Evolutionary conservation across 441 rosid species (phyloP), one percentile per base, ranked within the genome.

Genomic region (Arabidopsis hybrid): DNA sequence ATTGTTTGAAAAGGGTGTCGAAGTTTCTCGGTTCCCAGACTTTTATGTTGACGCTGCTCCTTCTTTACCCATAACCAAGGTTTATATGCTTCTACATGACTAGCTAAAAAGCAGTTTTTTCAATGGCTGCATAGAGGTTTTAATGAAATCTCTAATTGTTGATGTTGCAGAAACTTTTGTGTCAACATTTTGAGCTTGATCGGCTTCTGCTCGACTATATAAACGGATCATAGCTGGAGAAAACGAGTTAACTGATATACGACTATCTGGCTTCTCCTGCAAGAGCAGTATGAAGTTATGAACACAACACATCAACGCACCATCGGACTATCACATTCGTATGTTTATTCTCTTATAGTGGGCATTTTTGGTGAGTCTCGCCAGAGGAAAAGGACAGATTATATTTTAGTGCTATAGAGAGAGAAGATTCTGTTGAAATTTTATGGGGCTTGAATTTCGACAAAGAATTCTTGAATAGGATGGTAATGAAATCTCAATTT

Each of bases 1-100:
- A 72, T 76, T 93, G 69, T 90, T 87, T 34, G 93, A 93, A 79
- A 87, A 88, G 78, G 91, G 90, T 50, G 74, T 84, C 1, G 98
- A 93, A 80, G 83, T 90, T 64, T 77, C 85, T 71, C 91, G 97
- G 26, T 85, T 87, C 75, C 97, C 98, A 13, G 96, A 88, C 75
- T 85, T 87, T 77, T 81, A 83, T 77, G 83, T 85, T 57, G 93
- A 87, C 77, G 83, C 78, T 65, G 86, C 81, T 49, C 77, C 84
- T 43, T 83, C 88, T 67, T 80, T 90, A 65, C 81, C 91, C 34
- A 52, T 90, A 67, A 82, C 93, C 31, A 91, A 88, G 97, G 98
- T 62, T 88, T 85, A 63, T 45, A 62, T 55, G 36, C 71, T 60
- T 29, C 5, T 21, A 29, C 16, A 26, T 18, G 42, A 21, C 13